These are phyloP conservation scores for Chytriomyces sp. DNA, from an alignment of 192 early-diverging fungal species.

Conservation along the genomic window DNA sequence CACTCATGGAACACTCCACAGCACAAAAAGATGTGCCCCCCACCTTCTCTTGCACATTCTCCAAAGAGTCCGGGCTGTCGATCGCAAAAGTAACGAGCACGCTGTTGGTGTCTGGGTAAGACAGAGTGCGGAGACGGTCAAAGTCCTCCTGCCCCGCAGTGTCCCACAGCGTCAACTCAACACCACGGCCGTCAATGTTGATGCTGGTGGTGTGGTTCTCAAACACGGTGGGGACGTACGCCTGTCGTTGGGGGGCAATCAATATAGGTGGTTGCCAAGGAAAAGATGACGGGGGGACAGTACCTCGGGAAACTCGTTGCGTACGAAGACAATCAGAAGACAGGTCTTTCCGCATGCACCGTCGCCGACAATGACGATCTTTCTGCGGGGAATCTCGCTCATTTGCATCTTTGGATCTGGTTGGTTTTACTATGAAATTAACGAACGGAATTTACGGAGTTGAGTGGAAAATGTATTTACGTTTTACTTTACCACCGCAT, in stretches of 20 bases:
- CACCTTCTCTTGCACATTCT: conserved; percentile 74
- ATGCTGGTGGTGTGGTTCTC: conserved; percentile 90
- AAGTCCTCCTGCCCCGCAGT: conserved; percentile 97
- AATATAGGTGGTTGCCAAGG: neutral
- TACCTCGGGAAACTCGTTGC: conserved; percentile 49
- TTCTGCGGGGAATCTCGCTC: conserved; percentile 52
- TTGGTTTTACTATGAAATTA: too few species aligned
- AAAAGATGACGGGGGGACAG: neutral
- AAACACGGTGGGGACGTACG: conserved; percentile 68
- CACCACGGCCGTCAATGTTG: conserved; percentile 76
- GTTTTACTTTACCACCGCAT: too few species aligned
- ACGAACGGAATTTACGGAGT: too few species aligned
- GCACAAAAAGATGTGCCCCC: too few species aligned
- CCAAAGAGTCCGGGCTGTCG: conserved; percentile 71
- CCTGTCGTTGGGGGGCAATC: neutral
- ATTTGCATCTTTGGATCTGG: neutral
- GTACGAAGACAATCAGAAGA: conserved; percentile 61
- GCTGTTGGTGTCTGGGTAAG: conserved; percentile 87
- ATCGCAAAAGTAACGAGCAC: conserved; percentile 91
- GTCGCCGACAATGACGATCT: conserved; percentile 93
- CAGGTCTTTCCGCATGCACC: conserved; percentile 79
- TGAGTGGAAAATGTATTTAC: too few species aligned
- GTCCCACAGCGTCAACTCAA: conserved; percentile 94
- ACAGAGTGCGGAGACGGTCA: conserved; percentile 88
- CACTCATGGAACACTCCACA: neutral